Evolutionary conservation across 2,329 filamentous ascomycete species (phyloP), one percentile per base, ranked within the genome.

Genomic region (Cladosporium sp.): DNA sequence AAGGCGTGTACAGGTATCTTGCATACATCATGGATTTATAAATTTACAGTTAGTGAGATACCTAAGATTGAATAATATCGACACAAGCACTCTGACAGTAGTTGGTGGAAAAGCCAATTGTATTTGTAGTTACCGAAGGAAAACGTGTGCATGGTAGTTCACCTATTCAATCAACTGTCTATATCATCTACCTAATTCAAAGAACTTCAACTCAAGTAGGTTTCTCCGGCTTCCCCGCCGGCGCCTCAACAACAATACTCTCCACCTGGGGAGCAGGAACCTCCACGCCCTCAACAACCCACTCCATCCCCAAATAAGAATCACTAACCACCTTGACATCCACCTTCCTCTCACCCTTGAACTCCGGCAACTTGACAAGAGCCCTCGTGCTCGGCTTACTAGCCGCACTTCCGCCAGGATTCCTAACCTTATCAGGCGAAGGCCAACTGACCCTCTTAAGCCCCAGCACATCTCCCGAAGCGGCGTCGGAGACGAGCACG

Each of bases 371-470:
- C 60, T 79, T 83, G 19, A 91, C 74, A 18, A 70, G 72, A 5
- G 81, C 72, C 62, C 72, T 79, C 1, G 80, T 78, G 11, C 71
- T 76, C 0, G 80, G 74, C 52, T 68, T 76, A 4, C 43, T 57
- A 15, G 57, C 58, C 22, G 55, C 58, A 50, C 62, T 57, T 54
- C 65, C 53, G 9, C 5, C 22, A 13, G 36, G 36, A 9, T 25
- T 40, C 16, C 36, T 36, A 41, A 62, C 67, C 36, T 55, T 61
- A 18, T 62, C 59, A 12, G 56, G 54, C 5, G 70, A 62, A 2
- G 72, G 71, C 91, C 93, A 97, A 1, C 83, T 84, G 0, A 93
- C 80, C 25, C 93, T 77, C 77, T 95, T 97, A 55, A 98, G 75
- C 2, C 86, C 92, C 3, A 95, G 69, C 33, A 97, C 77, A 58